Conservation (phyloP, 345 rosid genomes). For the Geranium brycei region DNA sequence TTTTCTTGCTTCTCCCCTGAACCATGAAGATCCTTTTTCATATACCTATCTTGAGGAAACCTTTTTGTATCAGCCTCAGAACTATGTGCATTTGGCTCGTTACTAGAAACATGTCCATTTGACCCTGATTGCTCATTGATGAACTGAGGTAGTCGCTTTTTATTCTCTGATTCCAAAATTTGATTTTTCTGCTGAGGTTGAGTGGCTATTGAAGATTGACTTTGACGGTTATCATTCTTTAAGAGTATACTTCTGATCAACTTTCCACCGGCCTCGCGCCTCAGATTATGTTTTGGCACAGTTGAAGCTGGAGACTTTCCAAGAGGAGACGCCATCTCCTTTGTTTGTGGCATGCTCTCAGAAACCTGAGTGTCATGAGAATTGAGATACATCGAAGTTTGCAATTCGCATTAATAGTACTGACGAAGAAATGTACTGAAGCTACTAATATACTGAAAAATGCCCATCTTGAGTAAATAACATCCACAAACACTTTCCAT, state of each 20-base stretch:
- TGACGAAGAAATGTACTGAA: too few relatives aligned
- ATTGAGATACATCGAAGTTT: slow-evolving; percentile 5
- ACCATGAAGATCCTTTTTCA: slow-evolving; percentile 32
- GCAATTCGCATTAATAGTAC: background rate
- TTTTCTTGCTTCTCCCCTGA: slow-evolving; percentile 44
- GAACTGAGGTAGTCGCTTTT: slow-evolving; percentile 23
- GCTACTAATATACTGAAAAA: too few relatives aligned
- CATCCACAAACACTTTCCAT: background rate
- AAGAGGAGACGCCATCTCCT: slow-evolving; percentile 15
- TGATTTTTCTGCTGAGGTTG: slow-evolving; percentile 31
- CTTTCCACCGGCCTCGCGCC: slow-evolving; percentile 33
- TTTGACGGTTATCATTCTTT: slow-evolving; percentile 21
- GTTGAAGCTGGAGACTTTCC: slow-evolving; percentile 18
- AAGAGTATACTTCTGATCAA: slow-evolving; percentile 38
- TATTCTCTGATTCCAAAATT: slow-evolving; percentile 20
- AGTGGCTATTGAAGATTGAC: slow-evolving; percentile 19
- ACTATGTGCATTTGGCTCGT: slow-evolving; percentile 9
- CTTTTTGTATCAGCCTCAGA: slow-evolving; percentile 17
- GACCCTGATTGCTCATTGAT: slow-evolving; percentile 22
- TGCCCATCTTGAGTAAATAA: background rate
- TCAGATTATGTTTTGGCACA: slow-evolving; percentile 28
- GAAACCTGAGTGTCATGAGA: slow-evolving; percentile 19
- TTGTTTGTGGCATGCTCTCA: slow-evolving; percentile 18
- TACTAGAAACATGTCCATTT: slow-evolving; percentile 15
- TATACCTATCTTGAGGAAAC: slow-evolving; percentile 26